Percentiles rank a stretch among this genome's conserved stretches.
These are phyloP conservation scores for Diatrype stigma DNA, from an alignment of 2,329 filamentous ascomycete species.

Conservation along the genomic window DNA sequence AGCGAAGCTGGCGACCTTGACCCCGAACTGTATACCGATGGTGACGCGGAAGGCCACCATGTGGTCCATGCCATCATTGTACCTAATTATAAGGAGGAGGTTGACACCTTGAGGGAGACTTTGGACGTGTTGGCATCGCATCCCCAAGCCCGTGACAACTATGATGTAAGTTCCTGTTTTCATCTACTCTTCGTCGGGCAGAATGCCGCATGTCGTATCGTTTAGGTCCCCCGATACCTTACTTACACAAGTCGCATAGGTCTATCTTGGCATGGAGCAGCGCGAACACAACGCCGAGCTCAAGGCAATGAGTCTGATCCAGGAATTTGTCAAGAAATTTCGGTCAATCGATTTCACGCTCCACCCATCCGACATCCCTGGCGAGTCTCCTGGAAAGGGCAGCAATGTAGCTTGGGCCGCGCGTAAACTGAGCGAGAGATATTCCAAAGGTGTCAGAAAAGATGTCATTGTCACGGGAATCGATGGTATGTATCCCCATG, in stretches of 20 bases:
- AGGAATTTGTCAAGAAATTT: conserved; percentile 61
- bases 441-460: conserved; percentile 47
- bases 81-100: conserved; percentile 71
- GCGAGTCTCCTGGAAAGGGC: conserved; percentile 69
- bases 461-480: conserved; percentile 68
- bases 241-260: conserved; percentile 35
- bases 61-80: conserved; percentile 65
- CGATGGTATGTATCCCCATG: conserved; percentile 49
- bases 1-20: conserved; percentile 51
- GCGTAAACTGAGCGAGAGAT: conserved; percentile 59
- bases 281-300: conserved; percentile 57
- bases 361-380: conserved; percentile 61
- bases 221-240: not conserved
- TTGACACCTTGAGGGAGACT: conserved; percentile 64
- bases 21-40: conserved; percentile 41
- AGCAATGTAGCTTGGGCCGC: conserved; percentile 72
- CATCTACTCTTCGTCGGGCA: not conserved
- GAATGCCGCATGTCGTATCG: not conserved
- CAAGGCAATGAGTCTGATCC: conserved; percentile 60
- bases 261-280: conserved; percentile 70
- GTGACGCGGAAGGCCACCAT: conserved; percentile 36
- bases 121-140: conserved; percentile 66
- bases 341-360: conserved; percentile 63
- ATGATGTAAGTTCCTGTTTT: conserved; percentile 57
- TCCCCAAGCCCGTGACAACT: conserved; percentile 56